Percentiles rank a stretch among this genome's conserved stretches.
phyloP scores from a whole-genome alignment of 257 asterid genomes.

The Solanum appendiculatum region DNA sequence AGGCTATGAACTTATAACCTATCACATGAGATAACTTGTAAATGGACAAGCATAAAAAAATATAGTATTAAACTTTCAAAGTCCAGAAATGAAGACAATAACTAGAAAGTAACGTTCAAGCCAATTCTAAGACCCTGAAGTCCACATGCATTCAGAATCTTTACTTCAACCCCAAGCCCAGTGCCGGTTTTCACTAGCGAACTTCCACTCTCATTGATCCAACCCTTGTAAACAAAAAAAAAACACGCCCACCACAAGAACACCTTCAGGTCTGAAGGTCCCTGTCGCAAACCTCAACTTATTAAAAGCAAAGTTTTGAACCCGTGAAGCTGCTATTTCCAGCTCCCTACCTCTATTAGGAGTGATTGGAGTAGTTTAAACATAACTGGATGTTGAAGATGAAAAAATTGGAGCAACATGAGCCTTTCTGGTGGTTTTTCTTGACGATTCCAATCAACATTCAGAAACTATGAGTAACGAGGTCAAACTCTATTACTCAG shows the following conservation, averaged over 20 bases:
- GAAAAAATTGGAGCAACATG: constrained; percentile 18
- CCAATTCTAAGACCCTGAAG: constrained; percentile 93
- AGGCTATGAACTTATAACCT: no score
- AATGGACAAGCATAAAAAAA: not conserved
- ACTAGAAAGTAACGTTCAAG: constrained; percentile 24
- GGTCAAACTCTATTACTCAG: not conserved
- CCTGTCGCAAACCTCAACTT: constrained; percentile 64
- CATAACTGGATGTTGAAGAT: not conserved
- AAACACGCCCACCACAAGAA: constrained; percentile 78
- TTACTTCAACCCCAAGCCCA: constrained; percentile 74
- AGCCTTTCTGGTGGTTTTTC: constrained; percentile 41
- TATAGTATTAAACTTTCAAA: not conserved
- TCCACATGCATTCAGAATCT: constrained; percentile 68
- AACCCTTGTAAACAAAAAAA: constrained; percentile 79
- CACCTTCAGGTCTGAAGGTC: constrained; percentile 55
- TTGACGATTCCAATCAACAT: constrained; percentile 35
- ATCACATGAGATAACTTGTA: not conserved
- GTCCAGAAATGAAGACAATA: not conserved
- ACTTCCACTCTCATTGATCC: constrained; percentile 56
- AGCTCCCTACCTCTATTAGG: constrained; percentile 51
- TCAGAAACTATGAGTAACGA: not conserved
- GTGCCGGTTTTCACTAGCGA: constrained; percentile 59
- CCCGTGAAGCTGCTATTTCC: constrained; percentile 61
- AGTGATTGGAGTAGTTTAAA: constrained; percentile 41
- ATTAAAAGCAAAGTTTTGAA: constrained; percentile 50